phyloP scores from a whole-genome alignment of 75 land plant species.

The Cryptomeria japonica region DNA sequence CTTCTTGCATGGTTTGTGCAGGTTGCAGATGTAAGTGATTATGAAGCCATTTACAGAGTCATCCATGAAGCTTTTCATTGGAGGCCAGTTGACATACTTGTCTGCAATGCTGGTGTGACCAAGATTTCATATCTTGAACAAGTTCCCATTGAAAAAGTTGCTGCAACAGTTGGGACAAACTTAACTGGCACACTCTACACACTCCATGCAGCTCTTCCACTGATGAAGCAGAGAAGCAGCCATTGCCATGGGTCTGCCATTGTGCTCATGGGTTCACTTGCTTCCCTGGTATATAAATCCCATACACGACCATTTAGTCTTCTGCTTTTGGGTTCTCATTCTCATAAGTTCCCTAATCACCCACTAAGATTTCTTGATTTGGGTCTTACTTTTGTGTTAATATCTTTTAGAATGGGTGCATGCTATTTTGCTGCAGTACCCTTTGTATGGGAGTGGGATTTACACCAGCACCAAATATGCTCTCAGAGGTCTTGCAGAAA shows the following conservation, averaged over 20 bases:
- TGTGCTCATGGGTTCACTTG: constrained; percentile 10
- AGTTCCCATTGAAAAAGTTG: constrained; percentile 1
- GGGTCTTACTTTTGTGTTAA: not conserved
- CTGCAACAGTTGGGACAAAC: constrained; percentile 15
- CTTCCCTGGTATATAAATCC: constrained; percentile 3
- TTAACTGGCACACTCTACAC: constrained; percentile 23
- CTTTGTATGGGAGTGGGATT: constrained; percentile 18
- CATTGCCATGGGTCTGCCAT: not conserved
- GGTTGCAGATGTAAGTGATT: constrained; percentile 41
- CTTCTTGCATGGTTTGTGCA: not conserved
- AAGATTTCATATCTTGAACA: constrained; percentile 18
- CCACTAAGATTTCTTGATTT: not conserved
- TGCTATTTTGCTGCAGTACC: constrained; percentile 8
- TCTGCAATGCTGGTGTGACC: constrained; percentile 41
- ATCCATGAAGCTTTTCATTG: constrained; percentile 18
- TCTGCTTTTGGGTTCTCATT: not conserved
- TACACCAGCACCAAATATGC: constrained; percentile 37
- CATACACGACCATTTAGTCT: not conserved
- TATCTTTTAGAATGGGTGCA: not conserved
- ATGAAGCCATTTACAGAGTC: constrained; percentile 18
- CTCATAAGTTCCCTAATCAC: not conserved
- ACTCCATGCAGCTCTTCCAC: constrained; percentile 35
- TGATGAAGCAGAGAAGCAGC: constrained; percentile 20
- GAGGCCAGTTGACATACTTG: constrained; percentile 43
- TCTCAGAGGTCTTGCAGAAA: constrained; percentile 27